Percentiles rank a stretch among this genome's conserved stretches.
phyloP scores from a whole-genome alignment of 1,139 yeast genomes.

The Debaryomycetaceae sp. region DNA sequence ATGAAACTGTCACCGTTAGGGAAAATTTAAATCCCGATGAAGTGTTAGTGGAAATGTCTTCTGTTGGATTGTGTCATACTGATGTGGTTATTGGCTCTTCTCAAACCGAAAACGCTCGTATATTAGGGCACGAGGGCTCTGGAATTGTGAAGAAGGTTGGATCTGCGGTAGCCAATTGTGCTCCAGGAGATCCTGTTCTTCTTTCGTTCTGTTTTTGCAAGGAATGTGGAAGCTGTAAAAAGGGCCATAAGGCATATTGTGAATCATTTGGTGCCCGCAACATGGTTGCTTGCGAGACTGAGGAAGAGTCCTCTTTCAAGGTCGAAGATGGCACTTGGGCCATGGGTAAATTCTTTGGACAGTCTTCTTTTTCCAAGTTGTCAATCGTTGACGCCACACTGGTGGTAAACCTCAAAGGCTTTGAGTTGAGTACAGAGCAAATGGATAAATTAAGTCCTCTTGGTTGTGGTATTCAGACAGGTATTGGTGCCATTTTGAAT shows the following conservation, averaged over 20 bases:
- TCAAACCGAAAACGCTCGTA: neutral
- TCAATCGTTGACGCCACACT: neutral
- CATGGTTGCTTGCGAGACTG: constrained; percentile 1
- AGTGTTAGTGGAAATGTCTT: constrained; percentile 5
- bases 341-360: constrained; percentile 5
- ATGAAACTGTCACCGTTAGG: constrained; percentile 2
- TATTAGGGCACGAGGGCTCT: constrained; percentile 6
- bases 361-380: constrained; percentile 5
- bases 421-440: constrained; percentile 1
- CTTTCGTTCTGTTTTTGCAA: constrained; percentile 4
- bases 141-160: constrained; percentile 4
- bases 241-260: constrained; percentile 1
- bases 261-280: neutral
- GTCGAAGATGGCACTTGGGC: neutral
- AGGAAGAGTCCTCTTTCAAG: neutral
- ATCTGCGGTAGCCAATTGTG: constrained; percentile 1
- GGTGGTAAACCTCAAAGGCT: constrained; percentile 4
- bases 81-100: constrained; percentile 1
- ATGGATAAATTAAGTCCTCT: constrained; percentile 5
- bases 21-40: constrained; percentile 3
- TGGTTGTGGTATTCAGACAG: constrained; percentile 8
- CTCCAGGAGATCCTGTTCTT: constrained; percentile 4
- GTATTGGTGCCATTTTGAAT: constrained; percentile 6
- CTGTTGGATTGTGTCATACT: constrained; percentile 6
- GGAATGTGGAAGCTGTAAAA: constrained; percentile 1